Conservation (phyloP, 78 protist species). For the Emiliania huxleyi region DNA sequence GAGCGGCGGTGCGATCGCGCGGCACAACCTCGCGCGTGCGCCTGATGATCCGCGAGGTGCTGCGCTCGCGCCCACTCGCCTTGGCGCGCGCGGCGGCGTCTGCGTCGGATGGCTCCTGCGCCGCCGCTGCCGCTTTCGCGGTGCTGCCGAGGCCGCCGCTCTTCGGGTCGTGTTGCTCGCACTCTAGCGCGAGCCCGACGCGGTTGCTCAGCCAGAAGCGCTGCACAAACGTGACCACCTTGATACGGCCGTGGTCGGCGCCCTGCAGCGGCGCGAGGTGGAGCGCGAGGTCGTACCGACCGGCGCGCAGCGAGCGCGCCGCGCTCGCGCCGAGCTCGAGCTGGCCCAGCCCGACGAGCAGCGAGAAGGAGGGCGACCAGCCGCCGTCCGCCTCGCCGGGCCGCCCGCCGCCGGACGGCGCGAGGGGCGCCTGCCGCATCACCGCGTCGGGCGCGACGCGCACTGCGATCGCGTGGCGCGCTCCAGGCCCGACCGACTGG, state of each 20-base stretch:
- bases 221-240: background rate
- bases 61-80: background rate
- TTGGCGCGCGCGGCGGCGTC: background rate
- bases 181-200: background rate
- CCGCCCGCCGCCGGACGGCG: background rate
- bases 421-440: background rate
- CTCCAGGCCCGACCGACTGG: background rate
- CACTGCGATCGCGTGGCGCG: background rate
- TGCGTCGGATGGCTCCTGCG: background rate
- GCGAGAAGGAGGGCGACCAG: background rate
- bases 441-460: background rate
- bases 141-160: background rate
- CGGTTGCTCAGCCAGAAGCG: background rate
- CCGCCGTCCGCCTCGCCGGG: background rate
- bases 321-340: background rate
- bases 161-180: background rate
- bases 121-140: background rate
- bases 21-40: no score
- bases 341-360: background rate
- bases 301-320: background rate
- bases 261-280: background rate
- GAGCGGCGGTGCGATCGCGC: background rate
- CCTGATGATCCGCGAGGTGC: no score
- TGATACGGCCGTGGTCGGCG: background rate
- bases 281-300: background rate